Conservation (phyloP, 768 basidiomycete species). For the Glaciozyma martinii region DNA sequence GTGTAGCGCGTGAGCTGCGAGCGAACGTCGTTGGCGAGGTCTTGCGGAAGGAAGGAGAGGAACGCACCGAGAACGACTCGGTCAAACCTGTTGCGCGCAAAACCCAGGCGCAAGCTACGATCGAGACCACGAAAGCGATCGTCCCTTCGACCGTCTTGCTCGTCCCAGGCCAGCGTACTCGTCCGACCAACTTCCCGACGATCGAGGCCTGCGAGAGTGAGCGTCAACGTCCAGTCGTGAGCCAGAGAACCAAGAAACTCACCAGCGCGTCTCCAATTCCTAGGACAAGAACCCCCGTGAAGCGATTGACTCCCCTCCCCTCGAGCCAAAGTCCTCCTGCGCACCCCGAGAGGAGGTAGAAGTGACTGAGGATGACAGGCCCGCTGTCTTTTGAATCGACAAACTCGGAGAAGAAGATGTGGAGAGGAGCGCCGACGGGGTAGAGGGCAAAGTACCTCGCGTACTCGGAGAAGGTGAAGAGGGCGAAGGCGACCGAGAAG, state of each 20-base stretch:
- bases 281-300: slow-evolving; percentile 77
- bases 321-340: slow-evolving; percentile 92
- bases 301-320: slow-evolving; percentile 60
- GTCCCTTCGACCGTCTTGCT: slow-evolving; percentile 89
- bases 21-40: too few species aligned
- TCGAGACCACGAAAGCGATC: slow-evolving; percentile 63
- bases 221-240: neutral
- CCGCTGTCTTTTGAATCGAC: slow-evolving; percentile 89
- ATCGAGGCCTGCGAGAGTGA: slow-evolving; percentile 67
- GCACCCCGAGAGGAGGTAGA: slow-evolving; percentile 91
- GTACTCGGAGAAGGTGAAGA: slow-evolving; percentile 95
- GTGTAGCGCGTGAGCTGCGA: slow-evolving; percentile 59
- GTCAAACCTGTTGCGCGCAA: slow-evolving; percentile 62
- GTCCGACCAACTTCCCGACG: slow-evolving; percentile 74
- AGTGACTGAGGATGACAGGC: slow-evolving; percentile 93
- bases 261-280: slow-evolving; percentile 92
- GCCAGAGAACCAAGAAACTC: slow-evolving; percentile 61
- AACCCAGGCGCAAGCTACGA: slow-evolving; percentile 59
- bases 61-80: slow-evolving; percentile 65
- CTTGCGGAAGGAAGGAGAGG: neutral
- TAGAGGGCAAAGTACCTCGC: slow-evolving; percentile 97
- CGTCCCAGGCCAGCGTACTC: slow-evolving; percentile 72
- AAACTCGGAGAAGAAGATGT: slow-evolving; percentile 96
- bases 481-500: slow-evolving; percentile 86
- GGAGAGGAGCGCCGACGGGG: slow-evolving; percentile 84